A percentile compares a stretch with the other conserved stretches of the same genome.
phyloP scores from a whole-genome alignment of 164 flowering plant genomes.

The Nelumbo lutea region DNA sequence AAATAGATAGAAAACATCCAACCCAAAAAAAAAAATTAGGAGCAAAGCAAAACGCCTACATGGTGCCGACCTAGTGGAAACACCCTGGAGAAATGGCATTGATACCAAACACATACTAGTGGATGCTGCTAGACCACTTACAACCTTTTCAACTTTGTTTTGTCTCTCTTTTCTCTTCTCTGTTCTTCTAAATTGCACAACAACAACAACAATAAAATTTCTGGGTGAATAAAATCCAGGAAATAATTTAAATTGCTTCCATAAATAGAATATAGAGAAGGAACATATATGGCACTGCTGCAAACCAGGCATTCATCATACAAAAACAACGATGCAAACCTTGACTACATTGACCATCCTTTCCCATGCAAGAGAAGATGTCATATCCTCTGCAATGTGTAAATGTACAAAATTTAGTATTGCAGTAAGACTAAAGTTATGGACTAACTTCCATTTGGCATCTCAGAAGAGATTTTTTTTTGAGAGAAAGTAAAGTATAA shows the following conservation, averaged over 20 bases:
- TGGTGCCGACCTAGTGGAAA: too few species aligned
- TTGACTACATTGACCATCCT: slow-evolving; percentile 56
- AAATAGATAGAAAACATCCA: too few species aligned
- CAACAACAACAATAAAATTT: neutral
- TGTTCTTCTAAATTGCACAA: neutral
- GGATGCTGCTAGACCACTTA: too few species aligned
- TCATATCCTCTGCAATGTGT: slow-evolving; percentile 25
- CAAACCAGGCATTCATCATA: slow-evolving; percentile 1
- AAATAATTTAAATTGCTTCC: neutral
- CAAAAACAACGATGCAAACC: slow-evolving; percentile 23
- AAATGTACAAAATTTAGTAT: neutral
- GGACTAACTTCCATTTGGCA: neutral
- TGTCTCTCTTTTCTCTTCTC: too few species aligned
- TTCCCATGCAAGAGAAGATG: slow-evolving; percentile 39
- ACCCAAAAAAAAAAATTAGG: too few species aligned
- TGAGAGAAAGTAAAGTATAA: neutral
- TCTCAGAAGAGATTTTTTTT: neutral
- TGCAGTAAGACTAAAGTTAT: neutral
- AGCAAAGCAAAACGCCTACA: too few species aligned
- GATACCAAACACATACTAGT: too few species aligned
- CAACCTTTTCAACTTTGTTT: too few species aligned
- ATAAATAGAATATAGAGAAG: neutral
- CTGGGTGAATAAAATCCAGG: too few species aligned
- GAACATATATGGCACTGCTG: neutral
- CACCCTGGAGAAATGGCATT: too few species aligned